Conservation (phyloP, 1,139 yeast species). For the Meyerozyma carpophila region DNA sequence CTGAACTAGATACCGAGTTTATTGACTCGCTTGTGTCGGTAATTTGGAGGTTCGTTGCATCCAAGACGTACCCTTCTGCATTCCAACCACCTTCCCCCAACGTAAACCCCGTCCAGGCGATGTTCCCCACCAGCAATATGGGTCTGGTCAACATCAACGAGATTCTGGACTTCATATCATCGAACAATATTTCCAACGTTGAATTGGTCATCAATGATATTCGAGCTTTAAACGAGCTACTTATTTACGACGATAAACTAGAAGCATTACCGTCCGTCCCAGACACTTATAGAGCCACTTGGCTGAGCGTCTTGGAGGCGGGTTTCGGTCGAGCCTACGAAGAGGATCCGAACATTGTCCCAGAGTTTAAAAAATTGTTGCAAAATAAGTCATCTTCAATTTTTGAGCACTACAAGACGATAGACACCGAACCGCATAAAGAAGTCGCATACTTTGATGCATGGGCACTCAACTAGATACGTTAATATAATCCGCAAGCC, state of each 20-base stretch:
- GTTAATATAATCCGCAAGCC: background rate
- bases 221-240: constrained; percentile 78
- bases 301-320: constrained; percentile 57
- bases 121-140: constrained; percentile 33
- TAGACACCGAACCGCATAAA: constrained; percentile 27
- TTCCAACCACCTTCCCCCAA: constrained; percentile 37
- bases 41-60: constrained; percentile 81
- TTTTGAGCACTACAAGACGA: constrained; percentile 30
- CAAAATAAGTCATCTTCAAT: constrained; percentile 23
- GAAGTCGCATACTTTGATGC: constrained; percentile 39
- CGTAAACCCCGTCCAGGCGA: constrained; percentile 27
- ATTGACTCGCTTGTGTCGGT: constrained; percentile 79
- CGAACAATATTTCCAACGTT: constrained; percentile 73
- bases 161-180: constrained; percentile 70
- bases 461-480: constrained; percentile 20
- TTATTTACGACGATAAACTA: constrained; percentile 79
- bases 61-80: constrained; percentile 70
- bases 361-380: constrained; percentile 9
- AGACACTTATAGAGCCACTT: constrained; percentile 54
- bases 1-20: constrained; percentile 90
- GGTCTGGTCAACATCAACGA: constrained; percentile 67
- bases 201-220: constrained; percentile 74
- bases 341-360: constrained; percentile 15
- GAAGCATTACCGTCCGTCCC: constrained; percentile 49
- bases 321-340: constrained; percentile 48